These are phyloP conservation scores for Thermochaetoides thermophila DNA, from an alignment of 495 filamentous ascomycete species.

Conservation along the genomic window DNA sequence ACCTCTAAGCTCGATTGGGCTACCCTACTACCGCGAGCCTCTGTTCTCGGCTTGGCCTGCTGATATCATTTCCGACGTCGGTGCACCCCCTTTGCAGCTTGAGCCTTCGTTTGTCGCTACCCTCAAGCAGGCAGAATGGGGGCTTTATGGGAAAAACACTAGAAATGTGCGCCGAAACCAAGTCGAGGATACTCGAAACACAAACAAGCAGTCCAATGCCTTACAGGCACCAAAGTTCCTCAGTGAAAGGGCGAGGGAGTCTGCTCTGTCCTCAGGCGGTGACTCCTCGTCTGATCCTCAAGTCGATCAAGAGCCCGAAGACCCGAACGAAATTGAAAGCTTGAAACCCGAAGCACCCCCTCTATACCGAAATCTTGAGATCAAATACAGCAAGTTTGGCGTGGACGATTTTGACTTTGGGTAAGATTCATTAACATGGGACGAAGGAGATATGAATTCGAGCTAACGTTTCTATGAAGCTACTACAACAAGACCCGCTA, in stretches of 20 bases:
- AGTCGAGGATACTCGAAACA: constrained; percentile 56
- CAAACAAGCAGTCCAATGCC: constrained; percentile 38
- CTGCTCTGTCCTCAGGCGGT: constrained; percentile 36
- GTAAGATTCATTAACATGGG: constrained; percentile 44
- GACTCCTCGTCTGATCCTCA: constrained; percentile 16
- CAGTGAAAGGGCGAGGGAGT: constrained; percentile 75
- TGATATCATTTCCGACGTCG: constrained; percentile 65
- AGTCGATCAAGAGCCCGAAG: constrained; percentile 37
- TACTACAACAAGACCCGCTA: constrained; percentile 85
- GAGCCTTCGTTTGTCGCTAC: constrained; percentile 58
- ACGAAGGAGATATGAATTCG: too few species aligned
- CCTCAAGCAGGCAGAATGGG: constrained; percentile 53
- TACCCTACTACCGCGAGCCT: constrained; percentile 83
- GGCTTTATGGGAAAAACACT: constrained; percentile 64
- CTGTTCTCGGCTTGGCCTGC: constrained; percentile 83
- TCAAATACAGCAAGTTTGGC: constrained; percentile 94
- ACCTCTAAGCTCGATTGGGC: constrained; percentile 69
- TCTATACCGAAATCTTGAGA: constrained; percentile 82
- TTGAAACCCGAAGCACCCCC: constrained; percentile 61
- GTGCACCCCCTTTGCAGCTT: constrained; percentile 61
- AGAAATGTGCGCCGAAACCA: constrained; percentile 62
- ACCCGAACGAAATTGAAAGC: constrained; percentile 42
- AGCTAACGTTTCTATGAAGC: constrained; percentile 27
- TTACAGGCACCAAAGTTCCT: constrained; percentile 68
- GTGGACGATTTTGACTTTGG: constrained; percentile 97